phyloP scores from a whole-genome alignment of 2,329 filamentous ascomycete genomes.

The Nothophoma quercina region DNA sequence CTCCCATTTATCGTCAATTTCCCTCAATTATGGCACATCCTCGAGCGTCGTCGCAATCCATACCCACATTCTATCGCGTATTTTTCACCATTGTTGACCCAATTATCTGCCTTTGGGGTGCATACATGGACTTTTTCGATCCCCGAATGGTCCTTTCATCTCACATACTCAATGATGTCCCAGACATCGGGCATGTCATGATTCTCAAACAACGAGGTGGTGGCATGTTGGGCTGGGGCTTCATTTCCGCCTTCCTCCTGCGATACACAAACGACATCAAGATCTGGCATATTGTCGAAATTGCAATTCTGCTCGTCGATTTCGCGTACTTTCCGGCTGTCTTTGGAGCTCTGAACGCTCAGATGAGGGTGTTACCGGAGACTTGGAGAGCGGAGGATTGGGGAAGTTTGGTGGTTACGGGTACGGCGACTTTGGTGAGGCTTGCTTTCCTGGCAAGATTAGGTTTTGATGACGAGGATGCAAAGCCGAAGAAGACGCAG shows the following conservation, averaged over 20 bases:
- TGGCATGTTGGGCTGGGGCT: constrained; percentile 37
- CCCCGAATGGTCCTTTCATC: constrained; percentile 30
- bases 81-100: constrained; percentile 42
- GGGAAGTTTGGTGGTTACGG: constrained; percentile 46
- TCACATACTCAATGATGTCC: constrained; percentile 24
- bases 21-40: neutral
- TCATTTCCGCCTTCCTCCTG: constrained; percentile 35
- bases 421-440: constrained; percentile 29
- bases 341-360: constrained; percentile 23
- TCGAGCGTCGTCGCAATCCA: neutral
- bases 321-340: constrained; percentile 31
- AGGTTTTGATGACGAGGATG: constrained; percentile 22
- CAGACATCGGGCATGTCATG: constrained; percentile 35
- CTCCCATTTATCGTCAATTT: too few relatives aligned
- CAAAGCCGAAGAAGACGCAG: neutral
- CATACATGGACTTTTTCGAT: constrained; percentile 39
- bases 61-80: constrained; percentile 31
- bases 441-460: constrained; percentile 30
- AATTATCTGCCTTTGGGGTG: constrained; percentile 35
- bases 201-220: constrained; percentile 38
- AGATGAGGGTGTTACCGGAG: constrained; percentile 20
- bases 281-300: constrained; percentile 34
- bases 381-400: constrained; percentile 35
- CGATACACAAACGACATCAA: constrained; percentile 33
- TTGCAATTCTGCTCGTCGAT: constrained; percentile 31